Evolutionary conservation across 2,329 filamentous ascomycete species (phyloP), one percentile per base, ranked within the genome.

Genomic region (Colletotrichum eremochloae): DNA sequence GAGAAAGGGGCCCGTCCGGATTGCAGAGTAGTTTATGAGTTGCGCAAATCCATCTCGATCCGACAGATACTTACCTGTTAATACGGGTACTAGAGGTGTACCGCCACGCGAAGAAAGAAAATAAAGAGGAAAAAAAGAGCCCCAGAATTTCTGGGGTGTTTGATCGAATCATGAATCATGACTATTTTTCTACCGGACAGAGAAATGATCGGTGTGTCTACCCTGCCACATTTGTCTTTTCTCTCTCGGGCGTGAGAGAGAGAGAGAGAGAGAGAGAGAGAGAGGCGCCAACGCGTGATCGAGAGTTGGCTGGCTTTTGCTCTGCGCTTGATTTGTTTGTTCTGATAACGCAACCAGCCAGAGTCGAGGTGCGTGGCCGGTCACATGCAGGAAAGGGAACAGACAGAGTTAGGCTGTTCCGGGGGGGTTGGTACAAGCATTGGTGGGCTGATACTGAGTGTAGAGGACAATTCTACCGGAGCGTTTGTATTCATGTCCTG

Each of bases 271-370:
- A 61, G 24, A 38, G 20, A 38, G 36, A 38, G 36, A 42, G 40
- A 29, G 61, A 33, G 61, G 11, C 18, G 36, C n/a, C 31, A 14
- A 33, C n/a, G 36, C 33, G 46, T 11, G 50, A 18, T 60, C 53
- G 53, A 53, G 66, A 60, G 60, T 63, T 72, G 52, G 65, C 68
- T 46, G 31, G 38, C 15, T 63, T 29, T 29, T 56, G 33, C 55
- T 58, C 33, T 58, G 7, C 36, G 55, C n/a, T 58, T 58, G 55
- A 24, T 18, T 58, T 63, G 46, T 69, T 68, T 63, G 44, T 58
- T 55, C 44, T 58, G 40, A 40, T 56, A 64, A 69, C 65, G 69
- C 69, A 72, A 72, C 58, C 69, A 64, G 65, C 69, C 65, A 58
- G 65, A 46, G 48, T n/a, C n/a, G 33, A 14, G 60, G 46, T 53